Base-by-base conservation (phyloP, 2,329 filamentous ascomycete species). In the Aspergillus arachidicola region DNA sequence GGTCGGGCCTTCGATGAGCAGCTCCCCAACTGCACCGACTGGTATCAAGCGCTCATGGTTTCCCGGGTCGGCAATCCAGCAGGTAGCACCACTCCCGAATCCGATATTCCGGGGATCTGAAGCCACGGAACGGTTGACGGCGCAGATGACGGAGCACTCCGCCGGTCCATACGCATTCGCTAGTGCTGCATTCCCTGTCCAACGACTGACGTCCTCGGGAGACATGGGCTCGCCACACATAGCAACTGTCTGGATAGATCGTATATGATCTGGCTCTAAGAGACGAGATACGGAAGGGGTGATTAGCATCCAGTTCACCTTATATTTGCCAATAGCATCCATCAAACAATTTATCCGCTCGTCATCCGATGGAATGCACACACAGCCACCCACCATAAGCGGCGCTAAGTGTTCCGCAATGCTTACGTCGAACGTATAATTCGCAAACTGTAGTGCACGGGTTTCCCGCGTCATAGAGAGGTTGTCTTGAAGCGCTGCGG, bases 1-100 rank as follows among this genome's bases (percentile, higher is more conserved):
- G 41, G 74, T 74, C 0, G 79, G 78, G 0, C 80, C 79, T 64
- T 80, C 77, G 11, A 83, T 63, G 3, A 80, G 62, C 41, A 83
- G 58, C 64, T 83, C 81, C 3, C 81, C 81, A 6, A 78, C 63
- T 10, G 59, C 63, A 3, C 66, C 66, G 21, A 67, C 54, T 11
- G 66, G 48, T 43, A 56, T 21, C n/a, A 66, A 41, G 14, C 38
- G 23, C 16, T 66, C 16, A 54, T 68, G 68, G 28, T 73, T 67
- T 16, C 64, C 60, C 0, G 69, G 68, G 56, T 75, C 66, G 6
- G 72, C 68, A 30, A 76, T 61, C 73, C 73, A 74, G 36, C 65
- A 67, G 2, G 56, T 32, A 46, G 61, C 65, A 51, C 66, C 51
- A 34, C 28, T 28, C 21, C 43, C 59, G 32, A 63, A 55, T 63